These are phyloP conservation scores for Schizonepeta tenuifolia DNA, from an alignment of 257 asterid genomes.

Conservation along the genomic window DNA sequence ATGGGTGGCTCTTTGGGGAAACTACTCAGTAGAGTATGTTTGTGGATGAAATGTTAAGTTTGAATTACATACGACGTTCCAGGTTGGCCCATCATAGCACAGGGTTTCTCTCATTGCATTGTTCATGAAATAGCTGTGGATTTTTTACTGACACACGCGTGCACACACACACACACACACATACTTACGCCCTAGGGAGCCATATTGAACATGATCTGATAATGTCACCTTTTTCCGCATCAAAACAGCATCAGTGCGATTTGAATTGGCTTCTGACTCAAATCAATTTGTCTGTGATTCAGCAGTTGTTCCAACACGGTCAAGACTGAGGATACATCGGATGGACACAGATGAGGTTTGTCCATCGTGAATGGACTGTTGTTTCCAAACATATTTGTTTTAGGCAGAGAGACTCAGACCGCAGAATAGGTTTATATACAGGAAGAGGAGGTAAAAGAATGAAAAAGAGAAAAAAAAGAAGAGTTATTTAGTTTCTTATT, in stretches of 20 bases:
- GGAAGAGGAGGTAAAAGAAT: not conserved
- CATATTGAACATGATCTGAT: not conserved
- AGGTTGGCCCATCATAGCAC: not conserved
- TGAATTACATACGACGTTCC: not conserved
- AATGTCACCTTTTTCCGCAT: not conserved
- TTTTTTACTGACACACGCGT: not conserved
- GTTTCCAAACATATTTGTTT: not conserved
- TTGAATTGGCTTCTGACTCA: not conserved
- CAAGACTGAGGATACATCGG: slow-evolving; percentile 42
- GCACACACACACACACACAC: too few relatives aligned
- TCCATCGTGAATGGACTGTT: not conserved
- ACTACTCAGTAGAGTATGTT: not conserved
- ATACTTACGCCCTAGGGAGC: too few relatives aligned
- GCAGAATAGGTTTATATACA: slow-evolving; percentile 16
- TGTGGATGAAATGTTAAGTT: not conserved
- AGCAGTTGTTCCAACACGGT: slow-evolving; percentile 44
- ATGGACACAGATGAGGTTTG: slow-evolving; percentile 27
- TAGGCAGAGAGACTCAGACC: slow-evolving; percentile 8
- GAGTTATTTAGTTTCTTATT: not conserved
- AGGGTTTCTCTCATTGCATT: not conserved
- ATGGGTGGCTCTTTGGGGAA: not conserved
- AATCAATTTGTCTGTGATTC: slow-evolving; percentile 21
- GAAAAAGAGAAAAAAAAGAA: not conserved
- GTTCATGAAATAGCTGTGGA: not conserved
- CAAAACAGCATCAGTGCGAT: not conserved